Evolutionary conservation across 2,329 filamentous ascomycete genomes (phyloP).

Genomic region (Dothideomycetes sp.): DNA sequence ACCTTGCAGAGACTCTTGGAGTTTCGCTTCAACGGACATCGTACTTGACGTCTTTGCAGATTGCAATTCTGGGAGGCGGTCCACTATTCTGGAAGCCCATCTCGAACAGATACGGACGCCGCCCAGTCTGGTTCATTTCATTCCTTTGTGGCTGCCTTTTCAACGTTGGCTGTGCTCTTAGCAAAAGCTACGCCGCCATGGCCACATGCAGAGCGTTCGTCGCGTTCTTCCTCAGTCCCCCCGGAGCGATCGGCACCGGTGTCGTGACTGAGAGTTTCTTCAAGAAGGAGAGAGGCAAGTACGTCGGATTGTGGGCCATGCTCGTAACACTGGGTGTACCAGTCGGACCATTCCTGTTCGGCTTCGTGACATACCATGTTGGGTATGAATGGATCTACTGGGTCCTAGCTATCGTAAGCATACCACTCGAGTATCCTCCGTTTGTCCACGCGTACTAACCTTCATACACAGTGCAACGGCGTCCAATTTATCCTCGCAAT

Average conservation of each 20-base stretch:
- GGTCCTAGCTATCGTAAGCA: slow-evolving; percentile 40
- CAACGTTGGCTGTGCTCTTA: slow-evolving; percentile 43
- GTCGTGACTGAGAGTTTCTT: slow-evolving; percentile 48
- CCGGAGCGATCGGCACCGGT: slow-evolving; percentile 41
- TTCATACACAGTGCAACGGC: slow-evolving; percentile 34
- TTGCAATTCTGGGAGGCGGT: slow-evolving; percentile 41
- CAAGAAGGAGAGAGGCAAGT: slow-evolving; percentile 39
- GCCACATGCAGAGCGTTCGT: slow-evolving; percentile 38
- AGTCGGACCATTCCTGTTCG: slow-evolving; percentile 25
- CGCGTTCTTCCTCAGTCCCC: slow-evolving; percentile 45
- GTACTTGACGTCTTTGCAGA: slow-evolving; percentile 44
- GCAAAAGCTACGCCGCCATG: slow-evolving; percentile 37
- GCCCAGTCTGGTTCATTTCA: slow-evolving; percentile 42
- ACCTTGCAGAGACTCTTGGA: slow-evolving; percentile 39
- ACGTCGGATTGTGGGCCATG: slow-evolving; percentile 46
- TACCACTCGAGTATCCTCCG: not conserved
- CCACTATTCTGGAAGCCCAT: slow-evolving; percentile 48
- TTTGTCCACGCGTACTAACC: slow-evolving; percentile 3
- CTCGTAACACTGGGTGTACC: slow-evolving; percentile 39
- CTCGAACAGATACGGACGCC: slow-evolving; percentile 41
- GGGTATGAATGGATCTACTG: slow-evolving; percentile 50
- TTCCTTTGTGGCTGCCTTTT: slow-evolving; percentile 34
- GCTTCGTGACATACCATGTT: slow-evolving; percentile 36
- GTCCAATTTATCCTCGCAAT: slow-evolving; percentile 44
- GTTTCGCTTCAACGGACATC: slow-evolving; percentile 36